Percentiles rank a stretch among this genome's conserved stretches.
These are phyloP conservation scores for Lactarius evosmus DNA, from an alignment of 768 basidiomycete genomes.

Conservation along the genomic window DNA sequence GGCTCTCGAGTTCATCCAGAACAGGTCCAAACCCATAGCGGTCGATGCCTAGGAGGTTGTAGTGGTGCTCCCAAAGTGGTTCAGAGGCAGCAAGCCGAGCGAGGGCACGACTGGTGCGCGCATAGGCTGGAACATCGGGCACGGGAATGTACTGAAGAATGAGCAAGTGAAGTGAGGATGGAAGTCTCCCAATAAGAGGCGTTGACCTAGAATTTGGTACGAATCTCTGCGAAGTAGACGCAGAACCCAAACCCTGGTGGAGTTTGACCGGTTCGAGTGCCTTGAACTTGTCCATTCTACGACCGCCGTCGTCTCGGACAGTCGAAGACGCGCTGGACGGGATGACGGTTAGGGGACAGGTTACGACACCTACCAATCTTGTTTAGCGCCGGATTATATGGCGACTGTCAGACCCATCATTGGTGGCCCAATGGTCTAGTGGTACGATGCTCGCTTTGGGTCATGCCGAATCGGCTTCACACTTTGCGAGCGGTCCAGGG, in stretches of 20 bases:
- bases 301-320: neutral
- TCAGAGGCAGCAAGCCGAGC: constrained; percentile 67
- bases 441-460: constrained; percentile 55
- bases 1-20: constrained; percentile 58
- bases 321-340: neutral
- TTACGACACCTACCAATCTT: constrained; percentile 12
- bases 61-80: constrained; percentile 71
- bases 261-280: constrained; percentile 64
- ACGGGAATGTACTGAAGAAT: constrained; percentile 73
- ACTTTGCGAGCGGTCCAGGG: constrained; percentile 48
- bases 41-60: constrained; percentile 57
- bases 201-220: constrained; percentile 12
- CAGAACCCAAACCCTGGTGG: constrained; percentile 33
- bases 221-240: neutral
- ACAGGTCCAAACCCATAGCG: constrained; percentile 43
- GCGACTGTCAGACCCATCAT: constrained; percentile 11
- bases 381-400: constrained; percentile 11
- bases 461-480: constrained; percentile 9
- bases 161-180: constrained; percentile 70
- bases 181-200: constrained; percentile 69
- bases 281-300: constrained; percentile 79
- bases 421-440: constrained; percentile 42
- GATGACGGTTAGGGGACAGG: neutral
- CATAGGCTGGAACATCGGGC: constrained; percentile 76
- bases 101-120: constrained; percentile 61